These are phyloP conservation scores for Microglena sp. DNA, from an alignment of 139 green algal genomes.

Conservation along the genomic window DNA sequence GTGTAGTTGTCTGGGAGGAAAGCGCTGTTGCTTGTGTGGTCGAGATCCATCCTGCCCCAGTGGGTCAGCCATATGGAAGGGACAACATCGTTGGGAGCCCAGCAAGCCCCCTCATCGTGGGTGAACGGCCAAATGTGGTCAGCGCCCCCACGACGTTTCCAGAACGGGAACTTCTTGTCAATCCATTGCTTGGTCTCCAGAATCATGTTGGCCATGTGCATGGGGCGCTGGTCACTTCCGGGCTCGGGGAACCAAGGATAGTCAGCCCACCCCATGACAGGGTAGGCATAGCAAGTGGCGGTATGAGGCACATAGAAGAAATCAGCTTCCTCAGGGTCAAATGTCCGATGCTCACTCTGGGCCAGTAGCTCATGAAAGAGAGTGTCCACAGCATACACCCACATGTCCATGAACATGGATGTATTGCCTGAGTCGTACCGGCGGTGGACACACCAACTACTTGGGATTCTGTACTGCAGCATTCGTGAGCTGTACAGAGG, in stretches of 20 bases:
- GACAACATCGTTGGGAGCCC: constrained; percentile 29
- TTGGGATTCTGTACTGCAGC: constrained; percentile 26
- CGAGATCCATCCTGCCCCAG: constrained; percentile 31
- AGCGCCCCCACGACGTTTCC: constrained; percentile 24
- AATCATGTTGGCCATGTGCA: constrained; percentile 29
- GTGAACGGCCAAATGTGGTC: constrained; percentile 58
- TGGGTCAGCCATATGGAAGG: constrained; percentile 39
- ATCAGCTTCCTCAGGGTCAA: constrained; percentile 43
- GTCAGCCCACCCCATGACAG: constrained; percentile 20
- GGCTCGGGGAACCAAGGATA: constrained; percentile 16
- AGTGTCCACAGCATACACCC: constrained; percentile 32
- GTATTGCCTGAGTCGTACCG: constrained; percentile 9
- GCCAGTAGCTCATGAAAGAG: constrained; percentile 42
- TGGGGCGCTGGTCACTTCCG: constrained; percentile 19
- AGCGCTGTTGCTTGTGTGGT: constrained; percentile 29
- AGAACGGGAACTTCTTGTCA: constrained; percentile 35
- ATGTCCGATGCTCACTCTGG: constrained; percentile 34
- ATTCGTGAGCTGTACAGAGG: constrained; percentile 29
- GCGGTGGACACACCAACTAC: constrained; percentile 22
- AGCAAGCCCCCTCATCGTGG: constrained; percentile 49
- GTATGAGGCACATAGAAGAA: constrained; percentile 41
- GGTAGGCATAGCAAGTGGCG: constrained; percentile 17
- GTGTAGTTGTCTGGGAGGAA: constrained; percentile 30
- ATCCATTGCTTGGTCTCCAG: constrained; percentile 37
- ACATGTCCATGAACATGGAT: constrained; percentile 14